Evolutionary conservation across 768 basidiomycete genomes (phyloP).

Genomic region (Nidularia pulvinata): DNA sequence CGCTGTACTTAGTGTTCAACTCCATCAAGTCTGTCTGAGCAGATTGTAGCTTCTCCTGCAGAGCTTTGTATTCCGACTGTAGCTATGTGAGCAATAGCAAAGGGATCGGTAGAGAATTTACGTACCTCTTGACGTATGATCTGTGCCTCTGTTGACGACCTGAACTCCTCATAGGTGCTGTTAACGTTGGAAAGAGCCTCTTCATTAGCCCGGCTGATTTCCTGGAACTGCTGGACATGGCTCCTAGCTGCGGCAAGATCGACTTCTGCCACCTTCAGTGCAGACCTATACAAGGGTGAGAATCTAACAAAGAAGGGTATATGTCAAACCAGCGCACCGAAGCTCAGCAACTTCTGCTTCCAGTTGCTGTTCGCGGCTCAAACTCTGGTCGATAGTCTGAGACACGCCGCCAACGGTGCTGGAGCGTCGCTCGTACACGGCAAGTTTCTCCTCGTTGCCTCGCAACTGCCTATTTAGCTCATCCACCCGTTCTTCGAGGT

Average conservation of each 20-base stretch:
- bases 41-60: conserved; percentile 60
- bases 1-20: conserved; percentile 45
- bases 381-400: conserved; percentile 36
- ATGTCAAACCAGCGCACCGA: conserved; percentile 39
- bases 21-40: conserved; percentile 55
- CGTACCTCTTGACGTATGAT: conserved; percentile 68
- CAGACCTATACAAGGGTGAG: conserved; percentile 41
- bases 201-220: conserved; percentile 84
- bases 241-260: conserved; percentile 70
- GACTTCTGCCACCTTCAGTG: conserved; percentile 76
- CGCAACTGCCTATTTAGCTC: conserved; percentile 64
- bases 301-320: background rate
- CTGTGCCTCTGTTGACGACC: conserved; percentile 67
- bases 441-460: conserved; percentile 81
- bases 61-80: conserved; percentile 62
- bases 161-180: conserved; percentile 79
- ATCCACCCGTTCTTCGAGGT: conserved; percentile 72
- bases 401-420: conserved; percentile 26
- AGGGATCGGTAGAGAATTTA: conserved; percentile 24
- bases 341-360: conserved; percentile 86
- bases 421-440: conserved; percentile 80
- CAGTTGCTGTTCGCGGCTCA: conserved; percentile 75
- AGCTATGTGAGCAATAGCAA: background rate
- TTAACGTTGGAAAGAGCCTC: conserved; percentile 71
- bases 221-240: conserved; percentile 84